Evolutionary conservation across 2,329 filamentous ascomycete species (phyloP).

Genomic region (Colletotrichum nymphaeae): DNA sequence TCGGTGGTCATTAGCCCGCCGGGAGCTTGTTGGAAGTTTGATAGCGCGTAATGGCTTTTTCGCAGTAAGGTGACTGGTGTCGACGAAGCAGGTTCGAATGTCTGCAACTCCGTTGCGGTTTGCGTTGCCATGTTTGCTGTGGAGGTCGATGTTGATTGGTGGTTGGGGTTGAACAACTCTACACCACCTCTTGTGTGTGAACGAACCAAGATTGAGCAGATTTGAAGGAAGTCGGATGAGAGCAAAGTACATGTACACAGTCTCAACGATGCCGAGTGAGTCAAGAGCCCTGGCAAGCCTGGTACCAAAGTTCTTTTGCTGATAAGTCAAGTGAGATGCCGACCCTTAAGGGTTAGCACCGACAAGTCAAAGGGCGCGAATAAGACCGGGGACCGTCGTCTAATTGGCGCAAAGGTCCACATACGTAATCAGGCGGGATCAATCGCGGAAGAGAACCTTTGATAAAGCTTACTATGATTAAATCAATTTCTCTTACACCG

Average conservation of each 20-base stretch:
- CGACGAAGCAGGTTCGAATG: not conserved
- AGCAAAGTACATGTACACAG: not conserved
- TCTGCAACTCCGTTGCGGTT: not conserved
- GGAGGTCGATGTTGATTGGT: not conserved
- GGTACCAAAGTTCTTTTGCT: not conserved
- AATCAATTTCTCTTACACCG: not conserved
- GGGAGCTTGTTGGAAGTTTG: not conserved
- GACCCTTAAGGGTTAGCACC: not conserved
- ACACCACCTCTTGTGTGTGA: not conserved
- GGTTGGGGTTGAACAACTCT: not conserved
- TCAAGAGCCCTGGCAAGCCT: not conserved
- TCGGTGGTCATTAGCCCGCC: not conserved
- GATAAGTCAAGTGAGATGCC: not conserved
- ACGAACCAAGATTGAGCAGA: not conserved
- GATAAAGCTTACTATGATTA: not conserved
- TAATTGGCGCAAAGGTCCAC: not conserved
- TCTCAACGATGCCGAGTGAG: not conserved
- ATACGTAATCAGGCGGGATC: not conserved
- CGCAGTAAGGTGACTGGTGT: not conserved
- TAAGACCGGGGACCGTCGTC: not conserved
- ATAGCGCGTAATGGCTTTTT: not conserved
- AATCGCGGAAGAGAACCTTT: not conserved
- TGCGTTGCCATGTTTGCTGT: not conserved
- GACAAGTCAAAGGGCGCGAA: not conserved
- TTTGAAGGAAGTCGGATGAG: not conserved